A percentile compares a stretch with the other conserved stretches of the same genome.
These are phyloP conservation scores for Ramichloridium luteum DNA, from an alignment of 2,329 filamentous ascomycete species.

Conservation along the genomic window DNA sequence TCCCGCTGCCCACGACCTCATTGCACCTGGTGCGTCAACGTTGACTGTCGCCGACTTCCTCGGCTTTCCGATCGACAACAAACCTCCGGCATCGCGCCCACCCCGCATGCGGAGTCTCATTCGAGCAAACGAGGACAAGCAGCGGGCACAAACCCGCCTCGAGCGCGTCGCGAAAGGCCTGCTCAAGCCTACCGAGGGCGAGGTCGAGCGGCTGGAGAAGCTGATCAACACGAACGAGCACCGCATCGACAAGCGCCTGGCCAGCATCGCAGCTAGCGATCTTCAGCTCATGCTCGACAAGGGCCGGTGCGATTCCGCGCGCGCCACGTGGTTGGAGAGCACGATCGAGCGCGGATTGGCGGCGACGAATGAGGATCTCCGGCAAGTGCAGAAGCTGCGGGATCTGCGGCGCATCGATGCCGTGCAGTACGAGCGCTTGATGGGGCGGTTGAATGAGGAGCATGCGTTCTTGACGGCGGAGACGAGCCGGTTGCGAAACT, in stretches of 20 bases:
- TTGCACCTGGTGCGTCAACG: slow-evolving; percentile 9
- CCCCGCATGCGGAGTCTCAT: slow-evolving; percentile 12
- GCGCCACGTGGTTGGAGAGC: slow-evolving; percentile 17
- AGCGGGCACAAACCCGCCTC: slow-evolving; percentile 4
- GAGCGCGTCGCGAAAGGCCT: slow-evolving; percentile 1
- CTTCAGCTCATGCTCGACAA: slow-evolving; percentile 20
- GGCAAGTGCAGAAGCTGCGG: slow-evolving; percentile 5
- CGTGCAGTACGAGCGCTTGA: slow-evolving; percentile 10
- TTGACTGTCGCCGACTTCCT: slow-evolving; percentile 17
- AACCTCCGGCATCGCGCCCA: not conserved
- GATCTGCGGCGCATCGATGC: slow-evolving; percentile 11
- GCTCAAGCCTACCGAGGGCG: slow-evolving; percentile 4
- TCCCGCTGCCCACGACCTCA: slow-evolving; percentile 2
- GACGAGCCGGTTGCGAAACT: slow-evolving; percentile 15
- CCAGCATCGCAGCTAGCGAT: slow-evolving; percentile 15
- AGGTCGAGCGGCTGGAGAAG: slow-evolving; percentile 6
- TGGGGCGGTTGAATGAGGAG: slow-evolving; percentile 10
- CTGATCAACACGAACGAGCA: slow-evolving; percentile 9
- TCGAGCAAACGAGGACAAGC: slow-evolving; percentile 4
- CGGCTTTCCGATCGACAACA: slow-evolving; percentile 8
- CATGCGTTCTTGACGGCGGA: slow-evolving; percentile 14
- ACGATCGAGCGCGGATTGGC: slow-evolving; percentile 18
- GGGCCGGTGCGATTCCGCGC: slow-evolving; percentile 13
- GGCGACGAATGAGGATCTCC: slow-evolving; percentile 14
- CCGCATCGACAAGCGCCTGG: slow-evolving; percentile 13